phyloP scores from a whole-genome alignment of 2,329 filamentous ascomycete species.

The Calycina marina region DNA sequence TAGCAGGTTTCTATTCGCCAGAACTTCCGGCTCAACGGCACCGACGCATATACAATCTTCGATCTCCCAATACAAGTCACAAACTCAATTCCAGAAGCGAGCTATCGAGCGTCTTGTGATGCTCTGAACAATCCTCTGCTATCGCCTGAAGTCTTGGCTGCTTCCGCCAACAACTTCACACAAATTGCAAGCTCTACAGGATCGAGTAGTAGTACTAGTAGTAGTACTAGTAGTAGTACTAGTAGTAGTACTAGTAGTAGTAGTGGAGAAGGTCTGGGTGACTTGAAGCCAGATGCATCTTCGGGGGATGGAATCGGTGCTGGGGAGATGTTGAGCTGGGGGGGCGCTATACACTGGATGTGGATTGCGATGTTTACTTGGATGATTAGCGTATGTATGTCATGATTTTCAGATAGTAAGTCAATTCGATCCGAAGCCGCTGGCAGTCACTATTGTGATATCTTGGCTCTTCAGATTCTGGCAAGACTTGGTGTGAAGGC shows the following conservation, averaged over 20 bases:
- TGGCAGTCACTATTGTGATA: too few relatives aligned
- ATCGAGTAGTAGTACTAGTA: slow-evolving; percentile 13
- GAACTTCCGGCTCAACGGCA: slow-evolving; percentile 49
- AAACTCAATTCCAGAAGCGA: slow-evolving; percentile 39
- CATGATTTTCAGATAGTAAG: too few relatives aligned
- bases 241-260: slow-evolving; percentile 10
- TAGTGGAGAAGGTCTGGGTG: slow-evolving; percentile 9
- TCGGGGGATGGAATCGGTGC: slow-evolving; percentile 23
- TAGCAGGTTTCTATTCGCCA: slow-evolving; percentile 53
- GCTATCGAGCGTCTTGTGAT: slow-evolving; percentile 33
- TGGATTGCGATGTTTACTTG: slow-evolving; percentile 22
- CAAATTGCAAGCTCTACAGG: slow-evolving; percentile 16
- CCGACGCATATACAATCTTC: slow-evolving; percentile 54
- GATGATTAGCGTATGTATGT: slow-evolving; percentile 20
- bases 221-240: slow-evolving; percentile 5
- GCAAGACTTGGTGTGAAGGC: too few relatives aligned
- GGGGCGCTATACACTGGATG: slow-evolving; percentile 22
- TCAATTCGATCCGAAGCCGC: too few relatives aligned
- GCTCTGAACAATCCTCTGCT: slow-evolving; percentile 36
- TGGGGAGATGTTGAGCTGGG: slow-evolving; percentile 21
- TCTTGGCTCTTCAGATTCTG: too few relatives aligned
- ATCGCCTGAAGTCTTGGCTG: slow-evolving; percentile 30
- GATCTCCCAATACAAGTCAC: slow-evolving; percentile 55
- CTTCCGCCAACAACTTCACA: slow-evolving; percentile 19
- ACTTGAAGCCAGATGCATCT: slow-evolving; percentile 19